These are phyloP conservation scores for Xylogone sp. DNA, from an alignment of 2,329 filamentous ascomycete genomes.

Conservation along the genomic window DNA sequence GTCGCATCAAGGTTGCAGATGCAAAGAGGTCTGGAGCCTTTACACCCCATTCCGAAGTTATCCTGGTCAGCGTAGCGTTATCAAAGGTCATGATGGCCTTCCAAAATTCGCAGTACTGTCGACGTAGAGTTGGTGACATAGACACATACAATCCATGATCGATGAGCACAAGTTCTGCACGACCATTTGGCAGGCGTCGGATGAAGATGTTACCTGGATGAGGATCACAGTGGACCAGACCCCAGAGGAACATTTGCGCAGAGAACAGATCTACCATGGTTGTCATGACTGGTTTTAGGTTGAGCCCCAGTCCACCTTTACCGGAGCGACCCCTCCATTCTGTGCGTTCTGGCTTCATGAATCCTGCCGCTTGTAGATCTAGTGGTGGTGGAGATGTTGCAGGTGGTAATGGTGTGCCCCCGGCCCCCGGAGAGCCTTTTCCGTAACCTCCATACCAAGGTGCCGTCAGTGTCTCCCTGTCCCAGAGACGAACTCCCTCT, in stretches of 20 bases:
- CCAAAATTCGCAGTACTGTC: constrained; percentile 89
- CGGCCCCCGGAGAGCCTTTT: constrained; percentile 73
- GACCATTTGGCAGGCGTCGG: constrained; percentile 76
- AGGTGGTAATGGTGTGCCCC: constrained; percentile 55
- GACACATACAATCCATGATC: constrained; percentile 96
- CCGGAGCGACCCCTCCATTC: constrained; percentile 71
- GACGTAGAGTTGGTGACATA: constrained; percentile 78
- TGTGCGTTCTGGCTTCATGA: constrained; percentile 75
- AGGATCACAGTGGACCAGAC: constrained; percentile 91
- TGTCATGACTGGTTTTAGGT: constrained; percentile 84
- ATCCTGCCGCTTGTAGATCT: constrained; percentile 50
- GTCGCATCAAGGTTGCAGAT: constrained; percentile 81
- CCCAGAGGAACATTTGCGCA: constrained; percentile 98
- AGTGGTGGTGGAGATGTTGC: constrained; percentile 23
- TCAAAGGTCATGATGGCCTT: constrained; percentile 92
- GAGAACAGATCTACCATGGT: constrained; percentile 96
- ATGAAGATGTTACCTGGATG: constrained; percentile 98
- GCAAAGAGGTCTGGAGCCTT: constrained; percentile 88
- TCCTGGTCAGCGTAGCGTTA: constrained; percentile 69
- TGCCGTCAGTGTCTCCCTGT: constrained; percentile 75
- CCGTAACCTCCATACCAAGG: constrained; percentile 77
- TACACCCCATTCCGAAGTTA: constrained; percentile 82
- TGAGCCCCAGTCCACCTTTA: constrained; percentile 79
- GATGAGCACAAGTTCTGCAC: constrained; percentile 87
- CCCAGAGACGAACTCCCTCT: constrained; percentile 89